phyloP scores from a whole-genome alignment of 164 flowering plant genomes.

The Annona squamosa region DNA sequence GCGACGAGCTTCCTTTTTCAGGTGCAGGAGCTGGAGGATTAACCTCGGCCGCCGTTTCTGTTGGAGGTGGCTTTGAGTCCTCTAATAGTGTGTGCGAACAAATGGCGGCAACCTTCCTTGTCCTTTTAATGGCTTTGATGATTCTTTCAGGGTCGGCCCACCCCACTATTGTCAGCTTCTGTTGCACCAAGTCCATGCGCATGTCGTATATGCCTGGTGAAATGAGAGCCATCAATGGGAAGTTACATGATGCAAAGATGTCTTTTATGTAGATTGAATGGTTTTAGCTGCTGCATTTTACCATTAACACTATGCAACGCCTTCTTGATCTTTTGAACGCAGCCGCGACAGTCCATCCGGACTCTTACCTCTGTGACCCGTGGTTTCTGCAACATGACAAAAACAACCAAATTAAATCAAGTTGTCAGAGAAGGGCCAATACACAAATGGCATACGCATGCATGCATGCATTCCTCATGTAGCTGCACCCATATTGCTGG shows the following conservation, averaged over 20 bases:
- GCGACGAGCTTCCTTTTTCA: constrained; percentile 26
- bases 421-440: background rate
- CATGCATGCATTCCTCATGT: background rate
- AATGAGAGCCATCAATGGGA: background rate
- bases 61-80: constrained; percentile 30
- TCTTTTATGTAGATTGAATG: background rate
- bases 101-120: constrained; percentile 70
- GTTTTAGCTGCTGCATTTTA: constrained; percentile 5
- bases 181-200: constrained; percentile 61
- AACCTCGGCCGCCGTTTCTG: constrained; percentile 28
- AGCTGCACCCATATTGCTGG: too few relatives aligned
- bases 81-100: constrained; percentile 51
- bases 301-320: constrained; percentile 71
- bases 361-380: constrained; percentile 71
- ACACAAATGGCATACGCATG: background rate
- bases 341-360: constrained; percentile 95
- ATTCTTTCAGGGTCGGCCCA: constrained; percentile 84
- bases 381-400: constrained; percentile 45
- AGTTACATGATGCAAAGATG: background rate
- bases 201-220: constrained; percentile 70
- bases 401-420: background rate
- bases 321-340: constrained; percentile 93
- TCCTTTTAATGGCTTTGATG: constrained; percentile 73
- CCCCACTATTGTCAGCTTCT: constrained; percentile 72
- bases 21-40: constrained; percentile 1